Percentiles rank a stretch among this genome's conserved stretches.
Evolutionary conservation across 2,329 filamentous ascomycete species (phyloP).

Genomic region (Akanthomyces dipterigenus): DNA sequence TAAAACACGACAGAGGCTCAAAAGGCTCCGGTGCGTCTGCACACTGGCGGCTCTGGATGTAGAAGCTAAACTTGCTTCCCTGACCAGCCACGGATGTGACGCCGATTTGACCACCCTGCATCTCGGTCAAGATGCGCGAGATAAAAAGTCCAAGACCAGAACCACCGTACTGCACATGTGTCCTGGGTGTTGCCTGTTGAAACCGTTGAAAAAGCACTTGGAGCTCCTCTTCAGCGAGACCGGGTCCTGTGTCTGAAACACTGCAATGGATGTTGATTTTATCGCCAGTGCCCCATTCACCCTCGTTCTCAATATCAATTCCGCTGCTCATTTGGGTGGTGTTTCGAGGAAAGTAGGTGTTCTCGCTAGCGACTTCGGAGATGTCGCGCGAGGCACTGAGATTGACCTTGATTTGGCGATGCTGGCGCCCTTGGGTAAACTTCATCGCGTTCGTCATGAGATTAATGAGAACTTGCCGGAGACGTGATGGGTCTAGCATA

Average conservation of each 20-base stretch:
- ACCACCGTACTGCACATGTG: conserved; percentile 66
- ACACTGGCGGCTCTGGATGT: conserved; percentile 60
- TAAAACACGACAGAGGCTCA: conserved; percentile 29
- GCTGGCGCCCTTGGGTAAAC: conserved; percentile 55
- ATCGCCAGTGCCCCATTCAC: conserved; percentile 67
- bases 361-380: conserved; percentile 30
- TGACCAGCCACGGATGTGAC: conserved; percentile 60
- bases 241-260: conserved; percentile 65
- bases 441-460: conserved; percentile 63
- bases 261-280: conserved; percentile 66
- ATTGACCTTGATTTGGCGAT: conserved; percentile 54
- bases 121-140: conserved; percentile 65
- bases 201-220: conserved; percentile 63
- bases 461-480: conserved; percentile 71
- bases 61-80: conserved; percentile 72
- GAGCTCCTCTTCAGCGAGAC: conserved; percentile 56
- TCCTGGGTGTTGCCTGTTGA: conserved; percentile 60
- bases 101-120: conserved; percentile 73
- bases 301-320: conserved; percentile 41
- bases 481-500: conserved; percentile 65
- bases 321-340: conserved; percentile 27
- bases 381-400: conserved; percentile 56
- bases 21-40: conserved; percentile 31
- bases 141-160: conserved; percentile 69
- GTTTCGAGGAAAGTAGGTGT: conserved; percentile 42